These are phyloP conservation scores for Miscanthus lutarioriparius DNA, from an alignment of 176 grass and related monocot species.

Conservation along the genomic window DNA sequence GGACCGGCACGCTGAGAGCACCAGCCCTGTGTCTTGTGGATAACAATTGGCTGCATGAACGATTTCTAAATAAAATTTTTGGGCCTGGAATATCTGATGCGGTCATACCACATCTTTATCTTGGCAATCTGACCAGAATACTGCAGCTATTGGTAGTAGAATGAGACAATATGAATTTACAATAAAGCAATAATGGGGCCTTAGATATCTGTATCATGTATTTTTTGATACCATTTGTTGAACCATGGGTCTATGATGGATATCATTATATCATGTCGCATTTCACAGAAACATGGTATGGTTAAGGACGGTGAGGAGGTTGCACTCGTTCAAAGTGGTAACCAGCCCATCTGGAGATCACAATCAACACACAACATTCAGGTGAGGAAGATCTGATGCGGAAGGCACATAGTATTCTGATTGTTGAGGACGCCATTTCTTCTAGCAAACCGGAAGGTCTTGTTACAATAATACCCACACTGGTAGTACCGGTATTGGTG, in stretches of 20 bases:
- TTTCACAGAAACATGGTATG: constrained; percentile 92
- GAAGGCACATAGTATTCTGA: background rate
- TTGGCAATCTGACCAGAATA: background rate
- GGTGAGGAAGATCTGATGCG: constrained; percentile 67
- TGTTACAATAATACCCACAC: constrained; percentile 18
- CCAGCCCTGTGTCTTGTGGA: background rate
- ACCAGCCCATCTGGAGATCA: constrained; percentile 91
- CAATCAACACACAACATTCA: constrained; percentile 98
- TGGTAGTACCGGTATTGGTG: background rate
- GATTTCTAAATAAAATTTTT: background rate
- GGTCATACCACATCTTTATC: background rate
- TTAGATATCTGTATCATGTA: background rate
- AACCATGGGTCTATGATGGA: background rate
- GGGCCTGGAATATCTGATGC: background rate
- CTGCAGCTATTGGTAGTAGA: background rate
- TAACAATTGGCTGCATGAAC: background rate
- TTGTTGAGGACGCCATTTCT: background rate
- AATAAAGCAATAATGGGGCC: background rate
- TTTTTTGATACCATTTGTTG: background rate
- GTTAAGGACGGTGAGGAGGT: constrained; percentile 89
- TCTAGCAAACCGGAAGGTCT: background rate
- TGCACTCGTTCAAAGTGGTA: constrained; percentile 83
- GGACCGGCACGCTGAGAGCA: background rate
- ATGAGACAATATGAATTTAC: background rate
- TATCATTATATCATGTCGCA: constrained; percentile 23